A percentile compares a stretch with the other conserved stretches of the same genome.
Conservation (phyloP, 1,284 basidiomycete genomes). For the Pholiota adiposa region DNA sequence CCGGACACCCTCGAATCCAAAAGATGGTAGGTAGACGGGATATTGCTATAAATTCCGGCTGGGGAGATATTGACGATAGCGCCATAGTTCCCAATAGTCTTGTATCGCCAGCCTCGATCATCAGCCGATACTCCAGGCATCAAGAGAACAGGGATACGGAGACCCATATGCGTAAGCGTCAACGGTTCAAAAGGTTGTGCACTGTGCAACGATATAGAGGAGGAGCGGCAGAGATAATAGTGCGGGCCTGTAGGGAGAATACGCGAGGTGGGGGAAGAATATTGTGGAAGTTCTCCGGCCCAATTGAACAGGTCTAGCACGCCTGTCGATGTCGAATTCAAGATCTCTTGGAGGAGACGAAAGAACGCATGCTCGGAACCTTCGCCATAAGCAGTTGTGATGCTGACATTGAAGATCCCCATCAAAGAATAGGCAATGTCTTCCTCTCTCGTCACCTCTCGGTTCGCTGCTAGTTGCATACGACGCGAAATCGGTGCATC, state of each 20-base stretch:
- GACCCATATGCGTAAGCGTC: background rate
- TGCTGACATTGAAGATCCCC: background rate
- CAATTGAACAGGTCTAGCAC: background rate
- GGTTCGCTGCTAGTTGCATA: background rate
- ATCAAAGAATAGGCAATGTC: background rate
- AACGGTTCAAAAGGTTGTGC: background rate
- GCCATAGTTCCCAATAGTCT: background rate
- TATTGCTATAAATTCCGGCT: background rate
- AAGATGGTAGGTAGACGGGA: background rate
- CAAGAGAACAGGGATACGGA: background rate
- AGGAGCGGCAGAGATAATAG: background rate
- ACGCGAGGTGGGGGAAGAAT: background rate
- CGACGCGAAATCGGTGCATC: background rate
- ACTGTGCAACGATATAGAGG: background rate
- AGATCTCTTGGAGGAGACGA: background rate
- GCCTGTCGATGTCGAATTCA: background rate
- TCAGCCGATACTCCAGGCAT: background rate
- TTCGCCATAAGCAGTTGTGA: background rate
- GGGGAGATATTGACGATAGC: background rate
- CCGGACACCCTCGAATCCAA: background rate
- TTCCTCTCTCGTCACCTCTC: background rate
- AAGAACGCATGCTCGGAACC: background rate
- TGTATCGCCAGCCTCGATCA: too few relatives aligned
- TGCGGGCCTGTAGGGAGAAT: background rate
- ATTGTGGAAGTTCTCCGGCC: background rate